Percentiles rank a stretch among this genome's conserved stretches.
Conservation (phyloP, 305 asterid species). For the Coffea humblotiana region DNA sequence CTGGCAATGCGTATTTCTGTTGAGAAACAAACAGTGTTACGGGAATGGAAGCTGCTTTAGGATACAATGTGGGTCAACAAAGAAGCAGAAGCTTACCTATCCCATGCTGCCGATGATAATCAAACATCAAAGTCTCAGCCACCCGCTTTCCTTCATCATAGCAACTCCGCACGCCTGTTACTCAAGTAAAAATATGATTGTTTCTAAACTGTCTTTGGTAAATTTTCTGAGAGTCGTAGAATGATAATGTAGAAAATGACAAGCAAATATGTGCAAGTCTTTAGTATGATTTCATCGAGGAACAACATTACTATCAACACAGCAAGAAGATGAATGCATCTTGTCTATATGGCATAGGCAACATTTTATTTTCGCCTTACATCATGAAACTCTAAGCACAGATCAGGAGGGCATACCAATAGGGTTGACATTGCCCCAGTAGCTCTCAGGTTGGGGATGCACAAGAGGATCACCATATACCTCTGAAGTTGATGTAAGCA, state of each 20-base stretch:
- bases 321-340: neutral
- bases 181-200: neutral
- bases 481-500: slow-evolving; percentile 52
- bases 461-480: slow-evolving; percentile 55
- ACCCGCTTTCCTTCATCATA: slow-evolving; percentile 45
- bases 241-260: neutral
- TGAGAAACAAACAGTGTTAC: neutral
- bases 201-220: slow-evolving; percentile 1
- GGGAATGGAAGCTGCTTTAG: neutral
- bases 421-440: slow-evolving; percentile 54
- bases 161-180: slow-evolving; percentile 40
- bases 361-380: neutral
- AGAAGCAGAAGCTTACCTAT: slow-evolving; percentile 30
- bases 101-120: slow-evolving; percentile 51
- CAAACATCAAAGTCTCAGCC: slow-evolving; percentile 49
- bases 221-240: neutral
- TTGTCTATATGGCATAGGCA: neutral
- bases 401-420: slow-evolving; percentile 33
- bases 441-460: slow-evolving; percentile 50
- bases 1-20: slow-evolving; percentile 76
- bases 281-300: neutral
- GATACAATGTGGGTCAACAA: slow-evolving; percentile 5
- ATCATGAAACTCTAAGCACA: neutral
- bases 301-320: neutral
- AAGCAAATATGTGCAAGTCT: neutral